Evolutionary conservation across 208 protist genomes (phyloP).

Genomic region (Wallacemonas sp.): DNA sequence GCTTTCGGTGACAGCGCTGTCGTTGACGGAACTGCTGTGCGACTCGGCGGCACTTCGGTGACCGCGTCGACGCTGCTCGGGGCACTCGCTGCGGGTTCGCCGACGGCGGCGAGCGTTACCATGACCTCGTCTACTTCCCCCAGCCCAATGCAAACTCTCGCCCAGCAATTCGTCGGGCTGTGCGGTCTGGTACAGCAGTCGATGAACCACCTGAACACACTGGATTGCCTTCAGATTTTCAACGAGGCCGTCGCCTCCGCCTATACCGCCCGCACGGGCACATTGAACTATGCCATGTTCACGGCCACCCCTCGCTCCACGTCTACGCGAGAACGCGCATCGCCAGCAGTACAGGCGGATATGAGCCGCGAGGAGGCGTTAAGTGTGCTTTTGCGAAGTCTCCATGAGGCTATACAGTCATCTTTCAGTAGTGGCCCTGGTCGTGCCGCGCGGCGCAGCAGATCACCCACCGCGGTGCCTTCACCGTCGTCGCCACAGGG

Average conservation of each 20-base stretch:
- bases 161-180: slow-evolving; percentile 24
- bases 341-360: not conserved
- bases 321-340: not conserved
- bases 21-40: no score
- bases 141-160: no score
- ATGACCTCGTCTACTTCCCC: no score
- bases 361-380: slow-evolving; percentile 5
- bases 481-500: not conserved
- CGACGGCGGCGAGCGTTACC: not conserved
- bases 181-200: slow-evolving; percentile 21
- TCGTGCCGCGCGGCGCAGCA: not conserved
- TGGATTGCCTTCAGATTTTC: slow-evolving; percentile 43
- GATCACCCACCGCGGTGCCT: not conserved
- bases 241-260: slow-evolving; percentile 38
- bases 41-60: no score
- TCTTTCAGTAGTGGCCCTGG: no score
- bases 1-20: no score
- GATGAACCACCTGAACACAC: slow-evolving; percentile 21
- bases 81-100: not conserved
- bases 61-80: not conserved
- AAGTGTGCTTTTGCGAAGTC: slow-evolving; percentile 9
- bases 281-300: no score
- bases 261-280: not conserved
- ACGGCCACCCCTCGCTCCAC: not conserved
- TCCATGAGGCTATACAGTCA: not conserved